Evolutionary conservation across 1,139 yeast genomes (phyloP).

Genomic region (Suhomyces maxii): DNA sequence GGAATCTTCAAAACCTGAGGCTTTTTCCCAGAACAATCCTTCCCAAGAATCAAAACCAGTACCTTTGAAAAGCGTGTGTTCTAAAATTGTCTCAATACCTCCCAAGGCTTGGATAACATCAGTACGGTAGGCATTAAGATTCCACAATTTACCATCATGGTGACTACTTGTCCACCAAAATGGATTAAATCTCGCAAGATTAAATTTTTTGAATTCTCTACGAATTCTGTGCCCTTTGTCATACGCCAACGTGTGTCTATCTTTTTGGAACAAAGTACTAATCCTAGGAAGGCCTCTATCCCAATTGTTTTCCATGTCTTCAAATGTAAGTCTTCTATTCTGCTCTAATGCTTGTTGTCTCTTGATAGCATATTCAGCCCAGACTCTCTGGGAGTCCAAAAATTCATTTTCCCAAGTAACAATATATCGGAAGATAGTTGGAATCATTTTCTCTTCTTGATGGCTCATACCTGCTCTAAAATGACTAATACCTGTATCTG

Average conservation of each 20-base stretch:
- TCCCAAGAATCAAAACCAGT: constrained; percentile 99
- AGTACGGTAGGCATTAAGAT: constrained; percentile 85
- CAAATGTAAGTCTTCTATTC: constrained; percentile 83
- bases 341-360: constrained; percentile 86
- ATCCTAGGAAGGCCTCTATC: constrained; percentile 96
- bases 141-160: constrained; percentile 97
- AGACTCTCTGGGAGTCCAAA: constrained; percentile 89
- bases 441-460: constrained; percentile 77
- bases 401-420: constrained; percentile 98
- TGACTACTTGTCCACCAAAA: constrained; percentile 96
- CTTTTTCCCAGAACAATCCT: constrained; percentile 97
- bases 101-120: constrained; percentile 98
- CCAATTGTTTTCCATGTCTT: constrained; percentile 93
- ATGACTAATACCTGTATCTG: constrained; percentile 92
- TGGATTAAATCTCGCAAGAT: constrained; percentile 73
- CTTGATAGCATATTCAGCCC: constrained; percentile 96
- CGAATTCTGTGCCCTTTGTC: constrained; percentile 93
- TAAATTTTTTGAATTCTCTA: constrained; percentile 72
- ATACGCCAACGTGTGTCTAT: constrained; percentile 89
- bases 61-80: constrained; percentile 92
- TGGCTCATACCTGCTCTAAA: constrained; percentile 93
- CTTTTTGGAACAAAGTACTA: constrained; percentile 92
- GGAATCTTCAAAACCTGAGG: constrained; percentile 95
- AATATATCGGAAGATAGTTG: constrained; percentile 89
- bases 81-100: constrained; percentile 94